These are phyloP conservation scores for Apiosordaria backusii DNA, from an alignment of 495 filamentous ascomycete genomes.

Conservation along the genomic window DNA sequence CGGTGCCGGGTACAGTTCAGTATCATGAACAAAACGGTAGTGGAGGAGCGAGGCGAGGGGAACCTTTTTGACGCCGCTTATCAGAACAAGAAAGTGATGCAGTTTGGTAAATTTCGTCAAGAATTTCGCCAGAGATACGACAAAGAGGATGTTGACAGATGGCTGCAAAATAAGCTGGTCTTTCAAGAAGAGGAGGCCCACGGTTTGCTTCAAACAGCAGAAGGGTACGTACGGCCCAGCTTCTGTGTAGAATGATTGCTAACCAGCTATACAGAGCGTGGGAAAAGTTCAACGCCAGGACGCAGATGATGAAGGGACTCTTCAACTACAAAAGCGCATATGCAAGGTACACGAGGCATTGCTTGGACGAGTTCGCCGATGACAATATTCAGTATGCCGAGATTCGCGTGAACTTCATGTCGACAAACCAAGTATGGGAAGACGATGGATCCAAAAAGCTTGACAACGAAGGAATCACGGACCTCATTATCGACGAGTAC, in stretches of 20 bases:
- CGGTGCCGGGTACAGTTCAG: constrained; percentile 50
- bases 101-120: constrained; percentile 34
- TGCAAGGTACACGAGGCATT: constrained; percentile 42
- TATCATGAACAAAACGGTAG: constrained; percentile 34
- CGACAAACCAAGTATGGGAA: constrained; percentile 47
- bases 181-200: constrained; percentile 49
- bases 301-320: constrained; percentile 59
- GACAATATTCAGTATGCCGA: constrained; percentile 59
- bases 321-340: constrained; percentile 55
- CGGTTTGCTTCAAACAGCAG: constrained; percentile 34
- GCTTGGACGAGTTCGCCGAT: constrained; percentile 47
- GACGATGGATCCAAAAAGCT: constrained; percentile 42
- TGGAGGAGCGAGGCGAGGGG: constrained; percentile 16
- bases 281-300: constrained; percentile 53
- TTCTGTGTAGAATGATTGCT: neutral
- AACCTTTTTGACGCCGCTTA: constrained; percentile 29
- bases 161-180: constrained; percentile 48
- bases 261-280: constrained; percentile 41
- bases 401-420: constrained; percentile 56
- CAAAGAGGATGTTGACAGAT: constrained; percentile 21
- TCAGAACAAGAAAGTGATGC: constrained; percentile 32
- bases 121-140: constrained; percentile 19
- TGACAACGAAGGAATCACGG: constrained; percentile 47
- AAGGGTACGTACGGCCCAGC: constrained; percentile 32
- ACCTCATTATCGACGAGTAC: constrained; percentile 49